phyloP scores from a whole-genome alignment of 192 early-diverging fungal species.

The Radiomyces spectabilis region DNA sequence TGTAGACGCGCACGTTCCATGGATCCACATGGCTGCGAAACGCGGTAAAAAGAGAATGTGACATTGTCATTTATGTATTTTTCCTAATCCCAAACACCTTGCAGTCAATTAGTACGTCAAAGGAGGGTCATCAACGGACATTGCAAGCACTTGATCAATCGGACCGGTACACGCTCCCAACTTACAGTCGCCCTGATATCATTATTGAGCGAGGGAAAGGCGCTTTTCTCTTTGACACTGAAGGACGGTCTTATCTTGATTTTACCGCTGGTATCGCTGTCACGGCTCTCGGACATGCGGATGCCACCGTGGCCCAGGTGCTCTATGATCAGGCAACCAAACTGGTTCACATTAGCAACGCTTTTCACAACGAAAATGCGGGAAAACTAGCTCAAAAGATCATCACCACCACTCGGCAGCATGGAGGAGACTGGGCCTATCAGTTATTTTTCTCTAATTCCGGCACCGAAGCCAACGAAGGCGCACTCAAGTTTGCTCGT shows the following conservation, averaged over 20 bases:
- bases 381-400: constrained; percentile 66
- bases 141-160: no score
- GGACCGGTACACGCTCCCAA: no score
- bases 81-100: no score
- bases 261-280: constrained; percentile 91
- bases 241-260: constrained; percentile 73
- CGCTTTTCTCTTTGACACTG: constrained; percentile 65
- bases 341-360: constrained; percentile 80
- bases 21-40: no score
- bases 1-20: no score
- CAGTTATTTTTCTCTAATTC: constrained; percentile 95
- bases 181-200: constrained; percentile 44
- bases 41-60: no score
- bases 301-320: constrained; percentile 57
- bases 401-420: constrained; percentile 48
- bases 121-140: no score
- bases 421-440: constrained; percentile 36
- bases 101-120: no score
- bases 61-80: no score
- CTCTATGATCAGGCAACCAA: constrained; percentile 74
- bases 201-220: constrained; percentile 79
- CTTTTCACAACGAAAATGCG: constrained; percentile 83
- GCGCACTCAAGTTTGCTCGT: constrained; percentile 92
- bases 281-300: constrained; percentile 82
- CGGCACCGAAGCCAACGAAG: constrained; percentile 98